Conservation (phyloP, 257 asterid genomes). For the Rauvolfia tetraphylla region DNA sequence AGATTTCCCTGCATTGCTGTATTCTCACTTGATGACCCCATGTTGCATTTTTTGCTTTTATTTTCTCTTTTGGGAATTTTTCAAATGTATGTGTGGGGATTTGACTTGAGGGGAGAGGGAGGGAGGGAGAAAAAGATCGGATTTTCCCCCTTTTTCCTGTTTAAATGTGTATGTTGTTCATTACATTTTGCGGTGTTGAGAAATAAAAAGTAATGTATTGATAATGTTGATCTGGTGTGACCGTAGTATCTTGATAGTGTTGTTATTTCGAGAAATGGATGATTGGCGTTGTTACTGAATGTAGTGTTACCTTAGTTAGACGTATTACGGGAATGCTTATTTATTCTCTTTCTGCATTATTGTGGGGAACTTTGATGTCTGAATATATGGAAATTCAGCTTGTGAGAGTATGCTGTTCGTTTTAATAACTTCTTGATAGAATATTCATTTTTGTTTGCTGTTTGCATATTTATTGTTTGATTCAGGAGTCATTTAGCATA, state of each 20-base stretch:
- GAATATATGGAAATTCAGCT: not conserved
- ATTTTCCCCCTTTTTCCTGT: not conserved
- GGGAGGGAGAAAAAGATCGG: not conserved
- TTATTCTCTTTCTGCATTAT: not conserved
- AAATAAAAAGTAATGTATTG: not conserved
- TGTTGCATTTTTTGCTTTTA: not conserved
- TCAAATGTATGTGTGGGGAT: not conserved
- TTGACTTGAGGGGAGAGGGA: not conserved
- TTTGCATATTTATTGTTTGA: not conserved
- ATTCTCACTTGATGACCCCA: not conserved
- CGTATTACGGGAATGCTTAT: not conserved
- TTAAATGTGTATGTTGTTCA: not conserved
- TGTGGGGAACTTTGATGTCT: not conserved
- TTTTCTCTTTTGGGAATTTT: not conserved
- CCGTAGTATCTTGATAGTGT: not conserved
- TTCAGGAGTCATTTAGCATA: not conserved
- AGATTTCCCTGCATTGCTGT: not conserved
- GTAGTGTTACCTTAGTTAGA: not conserved
- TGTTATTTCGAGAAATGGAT: not conserved
- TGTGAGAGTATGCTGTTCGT: not conserved
- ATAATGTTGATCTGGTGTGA: not conserved
- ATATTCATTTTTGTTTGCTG: not conserved
- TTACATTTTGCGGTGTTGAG: not conserved
- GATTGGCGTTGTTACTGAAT: not conserved
- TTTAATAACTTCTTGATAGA: not conserved